Conservation (phyloP, 2,329 filamentous ascomycete genomes). For the Ramichloridium luteum region DNA sequence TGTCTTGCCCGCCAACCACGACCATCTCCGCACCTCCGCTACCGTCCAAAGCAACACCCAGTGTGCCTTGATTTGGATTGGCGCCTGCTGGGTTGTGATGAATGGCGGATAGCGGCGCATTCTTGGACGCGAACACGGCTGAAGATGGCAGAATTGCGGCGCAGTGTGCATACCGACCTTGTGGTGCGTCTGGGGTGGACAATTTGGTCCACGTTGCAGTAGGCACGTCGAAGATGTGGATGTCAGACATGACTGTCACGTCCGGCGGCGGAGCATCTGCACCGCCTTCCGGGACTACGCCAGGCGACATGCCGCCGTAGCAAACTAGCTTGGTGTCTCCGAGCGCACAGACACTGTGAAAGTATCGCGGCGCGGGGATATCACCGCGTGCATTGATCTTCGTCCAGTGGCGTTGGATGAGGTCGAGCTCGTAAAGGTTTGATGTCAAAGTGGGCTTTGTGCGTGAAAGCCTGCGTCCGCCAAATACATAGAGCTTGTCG, state of each 20-base stretch:
- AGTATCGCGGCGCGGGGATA: slow-evolving; percentile 82
- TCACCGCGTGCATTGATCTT: slow-evolving; percentile 77
- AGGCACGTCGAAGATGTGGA: slow-evolving; percentile 84
- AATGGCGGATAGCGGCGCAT: slow-evolving; percentile 72
- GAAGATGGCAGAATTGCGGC: slow-evolving; percentile 84
- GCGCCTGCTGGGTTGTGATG: slow-evolving; percentile 75
- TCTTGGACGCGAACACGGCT: slow-evolving; percentile 72
- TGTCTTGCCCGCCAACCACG: slow-evolving; percentile 90
- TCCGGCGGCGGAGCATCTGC: slow-evolving; percentile 44
- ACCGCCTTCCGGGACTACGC: slow-evolving; percentile 46
- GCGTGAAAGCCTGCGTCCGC: slow-evolving; percentile 74
- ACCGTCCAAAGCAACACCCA: slow-evolving; percentile 82
- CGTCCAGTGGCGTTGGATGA: slow-evolving; percentile 85
- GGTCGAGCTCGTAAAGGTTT: slow-evolving; percentile 84
- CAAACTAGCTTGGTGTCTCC: slow-evolving; percentile 95
- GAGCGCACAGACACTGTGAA: slow-evolving; percentile 87
- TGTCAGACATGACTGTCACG: slow-evolving; percentile 94
- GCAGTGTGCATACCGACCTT: slow-evolving; percentile 93
- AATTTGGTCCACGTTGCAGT: slow-evolving; percentile 78
- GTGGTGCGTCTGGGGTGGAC: slow-evolving; percentile 59
- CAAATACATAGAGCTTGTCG: slow-evolving; percentile 95
- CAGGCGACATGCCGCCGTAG: slow-evolving; percentile 93
- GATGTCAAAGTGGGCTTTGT: slow-evolving; percentile 75
- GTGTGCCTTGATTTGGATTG: slow-evolving; percentile 76
- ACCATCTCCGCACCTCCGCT: slow-evolving; percentile 93